Conservation (phyloP, 805 yeast species). For the Wickerhamiella shivajii region DNA sequence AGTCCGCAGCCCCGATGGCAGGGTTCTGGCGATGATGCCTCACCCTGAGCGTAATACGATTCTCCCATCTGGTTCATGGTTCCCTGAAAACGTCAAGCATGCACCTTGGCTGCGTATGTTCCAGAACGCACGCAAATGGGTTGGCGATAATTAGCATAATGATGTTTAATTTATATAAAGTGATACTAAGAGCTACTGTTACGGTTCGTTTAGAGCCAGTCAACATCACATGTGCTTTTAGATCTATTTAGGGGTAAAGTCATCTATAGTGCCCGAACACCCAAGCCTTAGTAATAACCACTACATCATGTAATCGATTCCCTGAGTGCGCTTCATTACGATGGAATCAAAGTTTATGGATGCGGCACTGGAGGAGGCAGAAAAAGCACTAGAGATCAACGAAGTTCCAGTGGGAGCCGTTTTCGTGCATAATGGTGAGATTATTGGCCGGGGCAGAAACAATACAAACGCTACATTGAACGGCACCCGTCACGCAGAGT, state of each 20-base stretch:
- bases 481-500: slow-evolving; percentile 90
- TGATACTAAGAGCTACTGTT: too few relatives aligned
- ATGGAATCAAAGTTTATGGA: slow-evolving; percentile 25
- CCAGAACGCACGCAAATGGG: slow-evolving; percentile 91
- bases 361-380: slow-evolving; percentile 34
- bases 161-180: slow-evolving; percentile 4
- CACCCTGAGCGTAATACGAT: slow-evolving; percentile 94
- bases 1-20: slow-evolving; percentile 75
- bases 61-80: slow-evolving; percentile 81
- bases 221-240: background rate
- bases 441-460: slow-evolving; percentile 69
- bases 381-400: slow-evolving; percentile 43
- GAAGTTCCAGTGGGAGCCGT: slow-evolving; percentile 84
- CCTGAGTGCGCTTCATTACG: too few relatives aligned
- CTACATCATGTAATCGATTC: too few relatives aligned
- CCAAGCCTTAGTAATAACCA: too few relatives aligned
- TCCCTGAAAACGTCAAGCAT: slow-evolving; percentile 39
- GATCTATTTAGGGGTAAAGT: background rate
- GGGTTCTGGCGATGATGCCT: slow-evolving; percentile 98
- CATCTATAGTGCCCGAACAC: too few relatives aligned
- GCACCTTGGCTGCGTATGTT: slow-evolving; percentile 89
- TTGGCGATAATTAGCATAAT: too few relatives aligned
- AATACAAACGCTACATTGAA: slow-evolving; percentile 72
- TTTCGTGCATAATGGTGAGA: slow-evolving; percentile 37
- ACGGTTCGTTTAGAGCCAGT: too few relatives aligned